Evolutionary conservation across 2,329 filamentous ascomycete genomes (phyloP), one percentile per base, ranked within the genome.

Genomic region (Macrophomina phaseolina): DNA sequence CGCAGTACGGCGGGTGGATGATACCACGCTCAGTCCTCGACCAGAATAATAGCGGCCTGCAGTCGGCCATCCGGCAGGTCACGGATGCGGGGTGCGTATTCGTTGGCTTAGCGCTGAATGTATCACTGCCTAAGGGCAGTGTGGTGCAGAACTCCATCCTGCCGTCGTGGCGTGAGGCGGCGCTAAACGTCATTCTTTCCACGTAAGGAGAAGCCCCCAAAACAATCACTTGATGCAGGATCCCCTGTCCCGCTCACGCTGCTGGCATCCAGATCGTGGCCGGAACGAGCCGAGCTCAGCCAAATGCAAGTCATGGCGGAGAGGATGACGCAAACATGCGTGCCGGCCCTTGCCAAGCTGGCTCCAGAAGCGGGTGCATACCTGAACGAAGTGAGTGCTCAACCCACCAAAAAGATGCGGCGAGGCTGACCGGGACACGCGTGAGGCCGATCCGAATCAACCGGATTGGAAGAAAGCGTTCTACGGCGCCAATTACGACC

Each of bases 371-470:
- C 42, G 2, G 42, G 42, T 2, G 42, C 42, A 12, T 45, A 45
- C 8, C 7, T 45, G 11, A 45, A 45, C 12, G 42, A 45, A 14
- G 42, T 45, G 16, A 45, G 36, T 38, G 36, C 36, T 1, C 36
- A 12, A 12, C 2, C 11, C 1, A 38, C 6, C 11, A 3, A 3
- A 7, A 38, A 7, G 1, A 1, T 38, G 36, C 2, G 36, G 7
- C 4, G 36, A 38, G 4, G 4, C 36, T 12, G 4, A 8, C 4
- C 36, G 1, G 36, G 36, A 23, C 23, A 23, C 23, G 23, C 75
- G 72, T 60, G 73, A 76, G 61, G 73, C 73, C 7, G 71, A 75
- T 53, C 72, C 72, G 64, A 67, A 69, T 14, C 68, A 74, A 55
- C 65, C 67, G 5, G 70, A 73, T 56, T 77, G 72, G 72, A 63